Percentiles rank a stretch among this genome's conserved stretches.
Evolutionary conservation across 495 filamentous ascomycete genomes (phyloP).

Genomic region (Aspergillus campestris): DNA sequence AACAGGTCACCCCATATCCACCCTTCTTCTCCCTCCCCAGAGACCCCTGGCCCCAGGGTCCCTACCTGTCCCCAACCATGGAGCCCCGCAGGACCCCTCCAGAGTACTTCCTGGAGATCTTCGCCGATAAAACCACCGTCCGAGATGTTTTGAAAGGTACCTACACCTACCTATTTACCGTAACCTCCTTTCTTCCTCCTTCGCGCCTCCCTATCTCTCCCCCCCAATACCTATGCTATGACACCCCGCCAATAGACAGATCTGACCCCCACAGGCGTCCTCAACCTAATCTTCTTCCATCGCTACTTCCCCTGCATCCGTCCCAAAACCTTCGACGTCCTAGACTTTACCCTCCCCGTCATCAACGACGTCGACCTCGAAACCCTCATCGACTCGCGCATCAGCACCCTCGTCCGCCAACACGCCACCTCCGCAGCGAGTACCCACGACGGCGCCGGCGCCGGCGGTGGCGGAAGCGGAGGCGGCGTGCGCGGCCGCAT

Average conservation of each 20-base stretch:
- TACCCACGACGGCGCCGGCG: conserved; percentile 39
- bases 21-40: not conserved
- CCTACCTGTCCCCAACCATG: conserved; percentile 23
- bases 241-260: not conserved
- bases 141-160: conserved; percentile 91
- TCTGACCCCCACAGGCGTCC: conserved; percentile 52
- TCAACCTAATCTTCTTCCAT: conserved; percentile 98
- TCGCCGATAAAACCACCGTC: conserved; percentile 71
- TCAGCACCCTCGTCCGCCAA: conserved; percentile 63
- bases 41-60: not conserved
- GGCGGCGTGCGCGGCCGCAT: conserved; percentile 62
- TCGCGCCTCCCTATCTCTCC: conserved; percentile 1
- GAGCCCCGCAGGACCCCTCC: conserved; percentile 57
- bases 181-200: conserved; percentile 1
- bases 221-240: not conserved
- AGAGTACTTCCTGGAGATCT: conserved; percentile 77
- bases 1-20: not conserved
- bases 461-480: conserved; percentile 18
- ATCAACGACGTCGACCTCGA: conserved; percentile 85
- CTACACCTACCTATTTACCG: conserved; percentile 2
- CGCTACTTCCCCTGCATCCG: conserved; percentile 84
- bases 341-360: conserved; percentile 83
- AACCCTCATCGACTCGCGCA: conserved; percentile 82
- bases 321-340: conserved; percentile 80
- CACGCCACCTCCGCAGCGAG: conserved; percentile 39